Base-by-base conservation (phyloP, 2,329 filamentous ascomycete species). In the Xylaria sp. region DNA sequence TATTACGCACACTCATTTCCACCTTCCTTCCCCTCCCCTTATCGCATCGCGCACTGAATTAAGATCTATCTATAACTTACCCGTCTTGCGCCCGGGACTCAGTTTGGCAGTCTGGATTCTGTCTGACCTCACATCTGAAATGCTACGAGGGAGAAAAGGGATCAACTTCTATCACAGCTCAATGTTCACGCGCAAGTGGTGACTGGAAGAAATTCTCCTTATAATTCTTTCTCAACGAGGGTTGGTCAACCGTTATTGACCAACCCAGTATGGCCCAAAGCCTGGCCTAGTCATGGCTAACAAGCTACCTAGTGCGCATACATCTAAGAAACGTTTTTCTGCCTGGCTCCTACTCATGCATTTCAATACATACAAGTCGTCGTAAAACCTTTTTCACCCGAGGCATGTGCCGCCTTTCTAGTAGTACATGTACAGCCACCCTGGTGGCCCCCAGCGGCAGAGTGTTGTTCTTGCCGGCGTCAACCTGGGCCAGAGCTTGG, bases 361-460 rank as follows among this genome's bases (percentile, higher is more conserved):
- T 68, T 56, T 42, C 65, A 64, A 65, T 61, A 65, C 66, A 45
- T 66, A 66, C 55, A 65, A 61, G 32, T 61, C 39, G 55, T 69
- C 68, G 65, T 68, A 64, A 68, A 48, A 17, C 45, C 45, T 32
- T 55, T 70, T 68, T 63, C 67, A 69, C 51, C 67, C 71, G 68
- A 65, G 63, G 67, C 62, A 53, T 61, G 56, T 56, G 45, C 64
- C 65, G 55, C 60, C 66, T 64, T 69, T 69, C 58, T 74, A 75
- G 69, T 75, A 73, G 67, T 74, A 74, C 74, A 76, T 72, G 72
- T 72, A 70, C 67, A 70, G 67, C 67, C 58, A 47, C 60, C 61
- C 57, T 51, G 12, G 67, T 51, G 57, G 48, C 66, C 61, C 67
- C 69, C 69, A 65, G 53, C 62, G 71, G 47, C 42, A 39, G 12